Base-by-base conservation (phyloP, 768 basidiomycete genomes). In the Lepiota subincarnata region DNA sequence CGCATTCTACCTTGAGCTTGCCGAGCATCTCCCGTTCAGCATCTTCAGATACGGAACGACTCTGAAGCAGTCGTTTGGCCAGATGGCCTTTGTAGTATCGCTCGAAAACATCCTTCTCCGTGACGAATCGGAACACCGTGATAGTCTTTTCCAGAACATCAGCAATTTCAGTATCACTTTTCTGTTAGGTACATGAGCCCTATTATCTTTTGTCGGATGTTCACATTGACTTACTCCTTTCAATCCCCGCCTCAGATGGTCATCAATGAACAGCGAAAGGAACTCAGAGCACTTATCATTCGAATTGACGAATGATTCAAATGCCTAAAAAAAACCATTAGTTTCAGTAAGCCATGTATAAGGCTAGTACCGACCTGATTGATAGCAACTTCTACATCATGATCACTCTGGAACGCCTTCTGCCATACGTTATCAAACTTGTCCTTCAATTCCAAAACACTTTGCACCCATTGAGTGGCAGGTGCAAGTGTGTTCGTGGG, bases 101-200 rank as follows among this genome's bases (percentile, higher is more conserved):
- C 68, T 99, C 97, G 65, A 99, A 99, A 12, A 93, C 82, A 64
- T 99, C 97, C 70, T 98, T 98, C 69, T 98, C 95, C 1, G 84
- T 79, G 53, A 98, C 77, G 72, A 84, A 99, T 45, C 96, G 82
- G 81, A 99, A 99, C 24, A 98, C 82, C 1, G 86, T 90, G 68
- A 98, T 97, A 0, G 97, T 95, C 73, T 97, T 98, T 64, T 98
- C 96, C 55, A 99, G 73, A 4, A 96, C 82, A 31, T 68, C 67
- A 60, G 98, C 96, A 48, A 98, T 86, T 64, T 99, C 97, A 16
- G 78, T 74, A 55, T 98, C 97, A 22, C 90, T 83, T 95, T 97
- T 98, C 97, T 98, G 63, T 1, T 18, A 20, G 31, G 57, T 53
- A 31, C 2, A 44, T 42, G 12, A 44, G 34, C 6, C 26, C 34